Percentiles rank a stretch among this genome's conserved stretches.
phyloP scores from a whole-genome alignment of 2,329 filamentous ascomycete genomes.

The Colletotrichum australisinense region DNA sequence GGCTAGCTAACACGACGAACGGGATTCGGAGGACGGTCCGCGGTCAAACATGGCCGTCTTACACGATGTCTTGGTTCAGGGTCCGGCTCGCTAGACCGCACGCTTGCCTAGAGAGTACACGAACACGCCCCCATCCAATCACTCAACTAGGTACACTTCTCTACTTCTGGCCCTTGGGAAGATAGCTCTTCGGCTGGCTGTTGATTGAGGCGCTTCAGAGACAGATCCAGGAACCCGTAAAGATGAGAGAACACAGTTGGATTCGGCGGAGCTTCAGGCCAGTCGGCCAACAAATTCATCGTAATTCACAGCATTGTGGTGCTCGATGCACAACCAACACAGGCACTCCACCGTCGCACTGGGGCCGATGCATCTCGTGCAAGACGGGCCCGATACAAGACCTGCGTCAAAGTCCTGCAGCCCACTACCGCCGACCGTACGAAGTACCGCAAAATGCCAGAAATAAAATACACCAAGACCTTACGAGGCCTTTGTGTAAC shows the following conservation, averaged over 20 bases:
- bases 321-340: conserved; percentile 27
- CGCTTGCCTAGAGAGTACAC: background rate
- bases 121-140: background rate
- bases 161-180: background rate
- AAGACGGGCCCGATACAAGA: conserved; percentile 31
- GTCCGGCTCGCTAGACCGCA: background rate
- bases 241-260: background rate
- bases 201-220: conserved; percentile 9
- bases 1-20: background rate
- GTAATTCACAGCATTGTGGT: conserved; percentile 22
- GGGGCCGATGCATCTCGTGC: conserved; percentile 13
- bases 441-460: background rate
- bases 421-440: background rate
- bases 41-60: background rate
- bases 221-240: conserved; percentile 14
- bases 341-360: conserved; percentile 17
- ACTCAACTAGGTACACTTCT: background rate
- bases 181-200: background rate
- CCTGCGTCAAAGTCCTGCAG: conserved; percentile 25
- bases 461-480: background rate
- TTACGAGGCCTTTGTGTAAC: conserved; percentile 20
- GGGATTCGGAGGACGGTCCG: background rate
- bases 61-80: background rate
- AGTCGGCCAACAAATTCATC: background rate
- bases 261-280: background rate